These are phyloP conservation scores for Stephania yunnanensis DNA, from an alignment of 164 flowering plant species.

Conservation along the genomic window DNA sequence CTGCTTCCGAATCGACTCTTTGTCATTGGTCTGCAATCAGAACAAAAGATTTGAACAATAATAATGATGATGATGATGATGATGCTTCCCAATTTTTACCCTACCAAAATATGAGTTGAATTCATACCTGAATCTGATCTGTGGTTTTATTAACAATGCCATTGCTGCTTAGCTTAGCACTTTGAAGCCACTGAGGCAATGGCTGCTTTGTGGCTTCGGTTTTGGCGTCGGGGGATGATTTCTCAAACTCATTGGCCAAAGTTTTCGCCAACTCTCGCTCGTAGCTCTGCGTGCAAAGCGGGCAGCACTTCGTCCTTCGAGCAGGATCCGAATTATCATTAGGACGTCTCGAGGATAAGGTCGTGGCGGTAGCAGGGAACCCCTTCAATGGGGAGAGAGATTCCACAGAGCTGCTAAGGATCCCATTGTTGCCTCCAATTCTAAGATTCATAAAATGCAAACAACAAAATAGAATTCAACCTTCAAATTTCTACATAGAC, in stretches of 20 bases:
- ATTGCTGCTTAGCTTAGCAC: constrained; percentile 37
- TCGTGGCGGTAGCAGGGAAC: constrained; percentile 21
- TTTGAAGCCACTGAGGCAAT: constrained; percentile 86
- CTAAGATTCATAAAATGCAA: constrained; percentile 26
- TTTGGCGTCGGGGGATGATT: constrained; percentile 44
- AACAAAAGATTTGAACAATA: background rate
- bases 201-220: constrained; percentile 36
- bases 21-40: constrained; percentile 42
- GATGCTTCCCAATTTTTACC: too few species aligned
- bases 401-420: constrained; percentile 52
- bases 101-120: background rate
- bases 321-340: constrained; percentile 47
- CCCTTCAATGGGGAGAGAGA: constrained; percentile 44
- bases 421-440: constrained; percentile 51
- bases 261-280: constrained; percentile 63
- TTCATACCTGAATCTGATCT: constrained; percentile 44
- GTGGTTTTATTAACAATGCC: constrained; percentile 17
- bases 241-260: constrained; percentile 37
- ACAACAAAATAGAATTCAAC: background rate
- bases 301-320: constrained; percentile 46
- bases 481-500: background rate
- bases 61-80: background rate
- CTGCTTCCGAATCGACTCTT: constrained; percentile 49
- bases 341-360: constrained; percentile 29
- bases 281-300: constrained; percentile 55